A percentile compares a stretch with the other conserved stretches of the same genome.
These are phyloP conservation scores for Hygrophorus russula DNA, from an alignment of 768 basidiomycete species.

Conservation along the genomic window DNA sequence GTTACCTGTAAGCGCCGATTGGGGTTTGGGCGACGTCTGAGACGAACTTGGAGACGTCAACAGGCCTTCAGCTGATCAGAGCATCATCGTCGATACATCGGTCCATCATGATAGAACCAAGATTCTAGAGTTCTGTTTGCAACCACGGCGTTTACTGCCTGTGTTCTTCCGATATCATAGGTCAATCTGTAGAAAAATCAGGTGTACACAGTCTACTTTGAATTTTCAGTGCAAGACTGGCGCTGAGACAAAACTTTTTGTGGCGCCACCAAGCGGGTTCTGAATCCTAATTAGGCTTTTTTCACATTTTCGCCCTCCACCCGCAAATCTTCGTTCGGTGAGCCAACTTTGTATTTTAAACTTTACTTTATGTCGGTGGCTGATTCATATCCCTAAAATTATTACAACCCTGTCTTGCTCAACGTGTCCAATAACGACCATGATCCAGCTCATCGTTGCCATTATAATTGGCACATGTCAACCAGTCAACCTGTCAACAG, in stretches of 20 bases:
- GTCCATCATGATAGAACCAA: neutral
- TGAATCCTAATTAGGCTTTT: conserved; percentile 8
- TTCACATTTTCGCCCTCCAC: conserved; percentile 29
- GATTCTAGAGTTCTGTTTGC: neutral
- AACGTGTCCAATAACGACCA: conserved; percentile 16
- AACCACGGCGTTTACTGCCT: too few relatives aligned
- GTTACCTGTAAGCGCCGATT: too few relatives aligned
- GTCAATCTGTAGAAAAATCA: too few relatives aligned
- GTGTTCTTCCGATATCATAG: too few relatives aligned
- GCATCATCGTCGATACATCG: neutral
- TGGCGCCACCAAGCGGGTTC: conserved; percentile 1
- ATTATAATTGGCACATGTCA: conserved; percentile 23
- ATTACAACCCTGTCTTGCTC: conserved; percentile 15
- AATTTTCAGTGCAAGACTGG: too few relatives aligned
- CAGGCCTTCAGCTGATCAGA: too few relatives aligned
- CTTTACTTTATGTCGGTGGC: conserved; percentile 41
- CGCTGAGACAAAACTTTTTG: neutral
- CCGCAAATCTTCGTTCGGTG: conserved; percentile 57
- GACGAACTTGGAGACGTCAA: too few relatives aligned
- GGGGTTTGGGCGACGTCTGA: too few relatives aligned
- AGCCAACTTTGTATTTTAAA: conserved; percentile 61
- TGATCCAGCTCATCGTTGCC: conserved; percentile 14
- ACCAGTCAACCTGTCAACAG: conserved; percentile 20
- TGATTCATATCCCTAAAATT: conserved; percentile 21
- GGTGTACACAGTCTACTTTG: too few relatives aligned